Evolutionary conservation across 192 early-diverging fungal species (phyloP), one percentile per base, ranked within the genome.

Genomic region (Backusella circina): DNA sequence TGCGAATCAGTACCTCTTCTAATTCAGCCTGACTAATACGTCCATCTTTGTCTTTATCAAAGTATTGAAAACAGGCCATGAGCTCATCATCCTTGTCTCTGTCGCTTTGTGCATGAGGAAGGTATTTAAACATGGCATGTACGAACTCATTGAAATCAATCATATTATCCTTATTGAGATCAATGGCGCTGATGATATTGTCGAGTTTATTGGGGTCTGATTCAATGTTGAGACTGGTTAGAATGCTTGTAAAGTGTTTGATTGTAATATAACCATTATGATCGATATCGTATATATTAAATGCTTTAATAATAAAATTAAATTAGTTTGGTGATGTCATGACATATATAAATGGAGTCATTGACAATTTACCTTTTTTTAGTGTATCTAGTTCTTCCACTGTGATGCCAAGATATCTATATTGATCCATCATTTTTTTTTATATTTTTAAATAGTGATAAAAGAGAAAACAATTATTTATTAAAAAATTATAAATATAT

Each of bases 21-120:
- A 79, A 51, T 32, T 79, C 77, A 0, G 69, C 54, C 7, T 47
- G 35, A 50, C 68, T 71, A 30, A 79, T 79, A 12, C 51, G 69
- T 37, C 73, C 77, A 71, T 79, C 77, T 1, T 74, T 51, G 26
- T 79, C 73, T 30, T 69, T 79, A 35, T 79, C 77, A 65, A 79
- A 79, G 15, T 37, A 47, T 37, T 74, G 73, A 31, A 79, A 79
- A 32, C 77, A 78, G 0, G 30, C 64, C 16, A 30, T 35, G 1
- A 78, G 26, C 33, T 78, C 77, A n/a, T 78, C 64, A 12, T 76
- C 75, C 8, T 54, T 8, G 10, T 10, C 51, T 54, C 21, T 23
- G 5, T 54, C 51, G 21, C 51, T 21, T n/a, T 23, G 10, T 23
- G n/a, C n/a, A 26, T 26, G 54, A n/a, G 71, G 71, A 1, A 72